A percentile compares a stretch with the other conserved stretches of the same genome.
phyloP scores from a whole-genome alignment of 2,329 filamentous ascomycete genomes.

The Arthrobotrys megalospora region DNA sequence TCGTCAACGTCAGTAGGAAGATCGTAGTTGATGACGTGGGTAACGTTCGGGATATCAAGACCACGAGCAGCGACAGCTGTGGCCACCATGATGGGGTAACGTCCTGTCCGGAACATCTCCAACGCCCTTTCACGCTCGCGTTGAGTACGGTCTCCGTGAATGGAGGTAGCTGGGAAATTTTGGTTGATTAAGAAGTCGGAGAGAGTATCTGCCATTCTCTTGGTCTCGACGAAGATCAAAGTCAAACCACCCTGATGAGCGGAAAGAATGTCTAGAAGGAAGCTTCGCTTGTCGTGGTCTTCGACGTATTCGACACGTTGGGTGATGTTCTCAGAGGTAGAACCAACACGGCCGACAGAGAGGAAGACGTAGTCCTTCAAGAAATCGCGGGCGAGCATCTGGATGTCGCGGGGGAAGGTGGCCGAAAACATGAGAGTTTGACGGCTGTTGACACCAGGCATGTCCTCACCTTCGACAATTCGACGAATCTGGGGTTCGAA shows the following conservation, averaged over 20 bases:
- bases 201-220: constrained; percentile 98
- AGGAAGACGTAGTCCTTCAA: constrained; percentile 99
- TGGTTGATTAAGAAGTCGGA: constrained; percentile 99
- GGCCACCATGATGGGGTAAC: constrained; percentile 95
- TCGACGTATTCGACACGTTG: constrained; percentile 99
- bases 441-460: constrained; percentile 85
- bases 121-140: constrained; percentile 98
- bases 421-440: constrained; percentile 99
- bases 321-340: constrained; percentile 99
- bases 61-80: constrained; percentile 94
- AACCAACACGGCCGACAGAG: constrained; percentile 97
- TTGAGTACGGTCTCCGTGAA: constrained; percentile 98
- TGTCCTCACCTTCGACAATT: constrained; percentile 98
- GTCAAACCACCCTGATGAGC: constrained; percentile 91
- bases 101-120: constrained; percentile 96
- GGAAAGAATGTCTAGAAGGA: constrained; percentile 96
- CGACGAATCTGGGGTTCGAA: constrained; percentile 99
- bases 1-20: constrained; percentile 99
- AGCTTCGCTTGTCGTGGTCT: constrained; percentile 96
- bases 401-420: constrained; percentile 98
- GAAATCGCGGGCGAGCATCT: constrained; percentile 99
- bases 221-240: constrained; percentile 98
- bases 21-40: constrained; percentile 98
- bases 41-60: constrained; percentile 95
- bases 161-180: constrained; percentile 96